A percentile compares a stretch with the other conserved stretches of the same genome.
phyloP scores from a whole-genome alignment of 257 asterid genomes.

The Schizonepeta tenuifolia region DNA sequence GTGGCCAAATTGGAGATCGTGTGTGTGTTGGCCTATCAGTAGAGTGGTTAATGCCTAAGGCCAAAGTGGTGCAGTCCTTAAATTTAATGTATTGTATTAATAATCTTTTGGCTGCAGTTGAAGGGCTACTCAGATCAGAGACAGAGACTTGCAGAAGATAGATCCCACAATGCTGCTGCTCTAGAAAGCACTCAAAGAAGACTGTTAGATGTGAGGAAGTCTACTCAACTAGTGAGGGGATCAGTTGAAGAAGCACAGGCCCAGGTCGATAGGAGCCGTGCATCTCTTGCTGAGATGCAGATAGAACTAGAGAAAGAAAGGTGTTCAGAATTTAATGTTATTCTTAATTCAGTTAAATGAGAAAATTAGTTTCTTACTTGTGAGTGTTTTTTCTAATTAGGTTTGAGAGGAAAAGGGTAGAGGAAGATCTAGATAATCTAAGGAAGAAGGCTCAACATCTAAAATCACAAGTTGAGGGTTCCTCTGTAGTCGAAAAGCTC shows the following conservation, averaged over 20 bases:
- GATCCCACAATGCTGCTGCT: conserved; percentile 54
- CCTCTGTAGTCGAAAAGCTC: conserved; percentile 74
- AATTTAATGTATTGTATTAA: conserved; percentile 29
- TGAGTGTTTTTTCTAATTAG: conserved; percentile 38
- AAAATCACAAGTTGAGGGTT: conserved; percentile 64
- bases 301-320: conserved; percentile 91
- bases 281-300: conserved; percentile 69
- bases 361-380: conserved; percentile 10
- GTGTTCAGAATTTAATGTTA: conserved; percentile 40
- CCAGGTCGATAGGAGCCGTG: conserved; percentile 66
- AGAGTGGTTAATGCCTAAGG: too few relatives aligned
- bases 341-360: conserved; percentile 1
- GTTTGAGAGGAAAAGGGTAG: conserved; percentile 84
- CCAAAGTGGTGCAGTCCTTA: neutral
- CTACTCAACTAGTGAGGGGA: conserved; percentile 56
- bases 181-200: conserved; percentile 67
- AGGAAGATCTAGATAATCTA: conserved; percentile 74
- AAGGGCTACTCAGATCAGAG: conserved; percentile 73
- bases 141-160: conserved; percentile 73
- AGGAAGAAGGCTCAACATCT: conserved; percentile 67
- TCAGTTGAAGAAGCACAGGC: conserved; percentile 74
- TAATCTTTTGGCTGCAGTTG: conserved; percentile 64
- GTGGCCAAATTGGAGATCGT: neutral
- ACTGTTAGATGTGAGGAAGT: conserved; percentile 56
- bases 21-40: too few relatives aligned